phyloP scores from a whole-genome alignment of 2,329 filamentous ascomycete species.

The Botrytis pseudocinerea region DNA sequence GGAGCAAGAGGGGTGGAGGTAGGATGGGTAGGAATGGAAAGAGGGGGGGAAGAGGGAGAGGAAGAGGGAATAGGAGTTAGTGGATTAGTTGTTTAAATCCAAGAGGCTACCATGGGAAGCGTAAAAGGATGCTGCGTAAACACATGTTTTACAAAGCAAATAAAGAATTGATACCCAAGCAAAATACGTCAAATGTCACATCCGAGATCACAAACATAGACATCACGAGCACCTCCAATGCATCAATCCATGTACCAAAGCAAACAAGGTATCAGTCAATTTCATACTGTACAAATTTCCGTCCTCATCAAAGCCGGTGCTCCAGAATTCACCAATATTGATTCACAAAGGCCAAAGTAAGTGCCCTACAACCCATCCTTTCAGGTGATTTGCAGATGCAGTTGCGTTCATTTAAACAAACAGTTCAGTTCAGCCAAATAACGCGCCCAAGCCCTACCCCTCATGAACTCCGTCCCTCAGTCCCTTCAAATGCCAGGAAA shows the following conservation, averaged over 20 bases:
- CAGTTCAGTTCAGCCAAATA: background rate
- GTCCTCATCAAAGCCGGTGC: background rate
- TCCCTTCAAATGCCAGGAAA: background rate
- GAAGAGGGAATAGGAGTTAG: constrained; percentile 14
- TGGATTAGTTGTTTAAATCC: background rate
- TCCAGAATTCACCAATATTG: constrained; percentile 3
- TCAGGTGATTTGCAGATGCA: background rate
- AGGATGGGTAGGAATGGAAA: constrained; percentile 38
- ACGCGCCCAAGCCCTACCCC: constrained; percentile 9
- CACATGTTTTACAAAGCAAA: background rate
- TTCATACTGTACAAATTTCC: constrained; percentile 12
- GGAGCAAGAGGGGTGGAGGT: constrained; percentile 45
- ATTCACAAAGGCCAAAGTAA: background rate
- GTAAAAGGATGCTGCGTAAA: background rate
- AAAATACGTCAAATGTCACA: constrained; percentile 1
- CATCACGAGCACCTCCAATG: background rate
- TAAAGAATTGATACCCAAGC: constrained; percentile 16
- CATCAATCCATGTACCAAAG: background rate
- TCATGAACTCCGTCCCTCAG: constrained; percentile 1
- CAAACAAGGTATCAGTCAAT: background rate
- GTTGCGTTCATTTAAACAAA: background rate
- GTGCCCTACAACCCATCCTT: background rate
- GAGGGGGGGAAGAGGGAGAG: constrained; percentile 24
- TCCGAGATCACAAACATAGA: background rate
- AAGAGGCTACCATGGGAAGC: background rate